Conservation (phyloP, 2,329 filamentous ascomycete genomes). For the Botryotinia calthae region DNA sequence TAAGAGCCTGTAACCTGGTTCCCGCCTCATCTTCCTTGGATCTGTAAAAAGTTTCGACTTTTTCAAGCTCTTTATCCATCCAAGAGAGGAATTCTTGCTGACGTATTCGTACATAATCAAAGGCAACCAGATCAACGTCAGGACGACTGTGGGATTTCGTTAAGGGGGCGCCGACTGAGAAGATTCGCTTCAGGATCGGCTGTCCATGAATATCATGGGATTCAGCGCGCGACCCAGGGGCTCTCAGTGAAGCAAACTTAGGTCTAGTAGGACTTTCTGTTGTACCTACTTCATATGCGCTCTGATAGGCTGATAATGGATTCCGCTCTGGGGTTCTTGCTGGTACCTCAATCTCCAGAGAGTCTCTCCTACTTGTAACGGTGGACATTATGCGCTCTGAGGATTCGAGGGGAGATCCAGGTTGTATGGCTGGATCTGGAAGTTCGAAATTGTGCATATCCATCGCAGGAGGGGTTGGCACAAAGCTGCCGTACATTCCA, state of each 20-base stretch:
- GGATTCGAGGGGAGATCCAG: conserved; percentile 18
- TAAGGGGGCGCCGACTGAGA: conserved; percentile 32
- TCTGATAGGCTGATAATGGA: conserved; percentile 26
- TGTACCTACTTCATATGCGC: conserved; percentile 46
- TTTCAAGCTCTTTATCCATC: conserved; percentile 79
- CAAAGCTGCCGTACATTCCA: conserved; percentile 58
- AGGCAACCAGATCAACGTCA: conserved; percentile 53
- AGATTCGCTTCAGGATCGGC: conserved; percentile 33
- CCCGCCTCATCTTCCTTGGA: conserved; percentile 84
- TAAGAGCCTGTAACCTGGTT: conserved; percentile 65
- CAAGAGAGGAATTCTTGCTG: conserved; percentile 87
- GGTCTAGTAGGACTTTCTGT: conserved; percentile 36
- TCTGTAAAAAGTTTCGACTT: conserved; percentile 88
- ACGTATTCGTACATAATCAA: conserved; percentile 65
- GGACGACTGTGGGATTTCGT: conserved; percentile 43
- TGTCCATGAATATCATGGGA: conserved; percentile 28
- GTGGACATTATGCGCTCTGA: neutral
- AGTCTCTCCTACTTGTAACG: neutral
- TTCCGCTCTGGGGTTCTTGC: neutral
- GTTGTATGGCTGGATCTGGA: conserved; percentile 54
- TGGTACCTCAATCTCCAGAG: conserved; percentile 2
- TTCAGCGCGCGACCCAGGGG: conserved; percentile 22
- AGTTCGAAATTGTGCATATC: conserved; percentile 50
- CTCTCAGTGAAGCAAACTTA: conserved; percentile 31
- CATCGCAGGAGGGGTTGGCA: conserved; percentile 50